Evolutionary conservation across 2,329 filamentous ascomycete species (phyloP).

Genomic region (Botrytis sinoallii): DNA sequence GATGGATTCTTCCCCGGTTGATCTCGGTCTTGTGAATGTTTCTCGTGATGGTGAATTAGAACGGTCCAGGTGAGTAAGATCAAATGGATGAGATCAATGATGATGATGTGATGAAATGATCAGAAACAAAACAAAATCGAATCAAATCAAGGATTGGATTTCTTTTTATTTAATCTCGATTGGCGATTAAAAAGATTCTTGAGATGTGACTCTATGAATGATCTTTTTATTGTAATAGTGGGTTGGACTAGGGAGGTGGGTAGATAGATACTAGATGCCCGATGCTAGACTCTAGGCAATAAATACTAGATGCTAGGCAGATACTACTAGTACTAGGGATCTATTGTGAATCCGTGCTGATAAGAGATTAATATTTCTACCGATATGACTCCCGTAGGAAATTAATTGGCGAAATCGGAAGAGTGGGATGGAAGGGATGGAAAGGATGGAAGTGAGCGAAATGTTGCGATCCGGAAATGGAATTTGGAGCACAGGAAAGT

Average conservation of each 20-base stretch:
- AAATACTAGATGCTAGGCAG: neutral
- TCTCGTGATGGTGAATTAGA: slow-evolving; percentile 13
- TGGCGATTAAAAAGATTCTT: neutral
- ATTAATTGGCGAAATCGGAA: slow-evolving; percentile 15
- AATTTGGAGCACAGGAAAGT: neutral
- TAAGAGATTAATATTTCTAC: slow-evolving; percentile 5
- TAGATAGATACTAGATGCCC: neutral
- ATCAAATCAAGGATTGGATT: neutral
- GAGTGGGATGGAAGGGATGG: slow-evolving; percentile 2
- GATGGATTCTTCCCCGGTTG: neutral
- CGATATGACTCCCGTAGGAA: neutral
- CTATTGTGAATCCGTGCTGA: slow-evolving; percentile 2
- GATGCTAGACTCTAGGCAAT: neutral
- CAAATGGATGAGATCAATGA: neutral
- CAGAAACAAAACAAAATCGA: neutral
- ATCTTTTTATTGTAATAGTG: neutral
- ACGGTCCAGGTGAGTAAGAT: slow-evolving; percentile 3
- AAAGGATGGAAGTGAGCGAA: neutral
- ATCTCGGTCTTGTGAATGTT: slow-evolving; percentile 17
- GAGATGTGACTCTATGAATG: neutral
- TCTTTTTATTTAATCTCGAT: neutral
- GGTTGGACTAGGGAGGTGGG: neutral
- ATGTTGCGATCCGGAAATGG: neutral
- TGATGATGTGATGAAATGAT: slow-evolving; percentile 11
- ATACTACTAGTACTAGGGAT: neutral